Evolutionary conservation across 2,329 filamentous ascomycete species (phyloP), one percentile per base, ranked within the genome.

Genomic region (Cadophora luteo-olivacea): DNA sequence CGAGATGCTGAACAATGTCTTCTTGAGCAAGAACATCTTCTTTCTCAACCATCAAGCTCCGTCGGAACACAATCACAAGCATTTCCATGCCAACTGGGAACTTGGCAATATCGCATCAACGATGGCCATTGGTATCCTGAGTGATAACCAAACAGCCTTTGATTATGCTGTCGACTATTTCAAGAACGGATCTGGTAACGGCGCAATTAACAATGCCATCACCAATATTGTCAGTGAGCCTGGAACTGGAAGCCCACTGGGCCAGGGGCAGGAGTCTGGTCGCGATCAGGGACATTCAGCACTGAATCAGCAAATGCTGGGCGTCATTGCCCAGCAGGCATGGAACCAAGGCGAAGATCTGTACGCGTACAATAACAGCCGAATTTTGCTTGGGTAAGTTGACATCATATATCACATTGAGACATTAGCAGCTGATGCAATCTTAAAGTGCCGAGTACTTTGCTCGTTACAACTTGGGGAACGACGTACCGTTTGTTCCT

Each of bases 211-310:
- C 19, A 63, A 76, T 14, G 78, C 76, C 57, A 72, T 72, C 4
- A 76, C 77, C 52, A 72, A 74, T 1, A 69, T 73, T 60, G 68
- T 67, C 8, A 25, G 14, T 19, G 68, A 64, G 41, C 61, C 61
- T 25, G 66, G 38, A 14, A 58, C 58, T 3, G 64, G 58, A 29
- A 64, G 52, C 16, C 24, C 33, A 5, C 68, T 84, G 1, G 77
- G 76, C 0, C 81, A 83, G 61, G 74, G 78, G 1, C 80, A 82
- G 64, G 81, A 84, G 57, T 77, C 80, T 1, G 81, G 82, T 2
- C 75, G 82, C 0, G 82, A 84, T 68, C 82, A 84, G 69, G 82
- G 81, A 5, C 82, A 84, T 68, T 70, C 81, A 1, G 77, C 77
- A 16, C 73, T 84, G 1, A 79, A 81, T 69, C 77, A 81, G 16